Percentiles rank a stretch among this genome's conserved stretches.
Conservation (phyloP, 306 rosid species). For the Nissolia schottii region DNA sequence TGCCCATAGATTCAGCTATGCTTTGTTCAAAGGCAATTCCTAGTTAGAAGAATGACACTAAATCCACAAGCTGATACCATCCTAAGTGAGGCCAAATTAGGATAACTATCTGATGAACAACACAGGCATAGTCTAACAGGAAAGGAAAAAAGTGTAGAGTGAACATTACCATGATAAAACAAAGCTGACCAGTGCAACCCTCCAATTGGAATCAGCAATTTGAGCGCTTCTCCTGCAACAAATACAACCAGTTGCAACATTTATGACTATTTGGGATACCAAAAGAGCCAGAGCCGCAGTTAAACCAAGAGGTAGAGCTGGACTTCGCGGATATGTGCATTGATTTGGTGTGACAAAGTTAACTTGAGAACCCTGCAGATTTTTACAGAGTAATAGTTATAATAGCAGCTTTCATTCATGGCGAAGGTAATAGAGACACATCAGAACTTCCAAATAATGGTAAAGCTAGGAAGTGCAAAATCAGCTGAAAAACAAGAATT, state of each 20-base stretch:
- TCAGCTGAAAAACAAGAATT: neutral
- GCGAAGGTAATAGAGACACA: neutral
- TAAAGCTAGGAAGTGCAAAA: neutral
- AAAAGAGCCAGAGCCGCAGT: constrained; percentile 70
- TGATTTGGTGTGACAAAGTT: constrained; percentile 9
- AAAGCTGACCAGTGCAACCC: constrained; percentile 59
- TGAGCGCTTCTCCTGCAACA: constrained; percentile 61
- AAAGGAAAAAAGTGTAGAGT: neutral
- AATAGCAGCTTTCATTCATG: neutral
- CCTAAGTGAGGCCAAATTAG: neutral
- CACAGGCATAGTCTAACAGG: neutral
- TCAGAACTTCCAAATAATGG: neutral
- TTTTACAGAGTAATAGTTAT: constrained; percentile 1
- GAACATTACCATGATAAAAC: constrained; percentile 71
- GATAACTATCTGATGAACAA: neutral
- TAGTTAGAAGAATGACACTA: neutral
- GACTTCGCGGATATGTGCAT: constrained; percentile 74
- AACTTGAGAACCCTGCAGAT: constrained; percentile 62
- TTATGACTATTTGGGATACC: constrained; percentile 58
- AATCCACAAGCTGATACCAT: neutral
- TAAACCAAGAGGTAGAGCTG: constrained; percentile 84
- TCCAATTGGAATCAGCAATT: constrained; percentile 57
- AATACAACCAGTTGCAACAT: constrained; percentile 69
- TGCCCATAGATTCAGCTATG: neutral
- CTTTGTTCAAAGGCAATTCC: neutral